phyloP scores from a whole-genome alignment of 306 rosid species.

The Rosa rugosa region DNA sequence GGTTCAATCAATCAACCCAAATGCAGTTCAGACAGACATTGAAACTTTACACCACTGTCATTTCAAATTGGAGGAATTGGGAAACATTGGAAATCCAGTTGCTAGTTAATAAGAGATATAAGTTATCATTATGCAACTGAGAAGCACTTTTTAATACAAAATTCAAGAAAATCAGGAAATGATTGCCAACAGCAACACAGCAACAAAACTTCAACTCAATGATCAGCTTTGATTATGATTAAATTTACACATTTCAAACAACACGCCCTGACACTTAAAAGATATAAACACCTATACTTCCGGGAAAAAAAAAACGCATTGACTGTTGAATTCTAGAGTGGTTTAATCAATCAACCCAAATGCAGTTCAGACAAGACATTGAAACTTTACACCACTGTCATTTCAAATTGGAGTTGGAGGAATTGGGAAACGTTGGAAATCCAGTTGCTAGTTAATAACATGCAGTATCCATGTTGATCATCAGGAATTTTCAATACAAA shows the following conservation, averaged over 20 bases:
- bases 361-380: not conserved
- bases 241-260: not conserved
- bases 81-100: too few relatives aligned
- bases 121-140: not conserved
- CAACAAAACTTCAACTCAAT: not conserved
- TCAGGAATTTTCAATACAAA: not conserved
- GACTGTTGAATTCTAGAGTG: constrained; percentile 11
- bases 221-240: not conserved
- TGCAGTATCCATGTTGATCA: not conserved
- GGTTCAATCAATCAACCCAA: constrained; percentile 16
- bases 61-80: not conserved
- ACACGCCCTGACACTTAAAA: not conserved
- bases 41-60: not conserved
- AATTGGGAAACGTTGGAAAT: not conserved
- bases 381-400: not conserved
- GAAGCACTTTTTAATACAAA: not conserved
- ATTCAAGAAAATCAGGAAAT: not conserved
- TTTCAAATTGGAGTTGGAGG: not conserved
- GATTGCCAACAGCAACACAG: not conserved
- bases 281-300: not conserved
- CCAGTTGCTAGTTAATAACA: not conserved
- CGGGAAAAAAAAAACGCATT: not conserved
- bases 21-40: not conserved
- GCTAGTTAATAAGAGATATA: not conserved
- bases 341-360: not conserved